A percentile compares a stretch with the other conserved stretches of the same genome.
phyloP scores from a whole-genome alignment of 192 early-diverging fungal genomes.

The Ramicandelaber brevisporus region DNA sequence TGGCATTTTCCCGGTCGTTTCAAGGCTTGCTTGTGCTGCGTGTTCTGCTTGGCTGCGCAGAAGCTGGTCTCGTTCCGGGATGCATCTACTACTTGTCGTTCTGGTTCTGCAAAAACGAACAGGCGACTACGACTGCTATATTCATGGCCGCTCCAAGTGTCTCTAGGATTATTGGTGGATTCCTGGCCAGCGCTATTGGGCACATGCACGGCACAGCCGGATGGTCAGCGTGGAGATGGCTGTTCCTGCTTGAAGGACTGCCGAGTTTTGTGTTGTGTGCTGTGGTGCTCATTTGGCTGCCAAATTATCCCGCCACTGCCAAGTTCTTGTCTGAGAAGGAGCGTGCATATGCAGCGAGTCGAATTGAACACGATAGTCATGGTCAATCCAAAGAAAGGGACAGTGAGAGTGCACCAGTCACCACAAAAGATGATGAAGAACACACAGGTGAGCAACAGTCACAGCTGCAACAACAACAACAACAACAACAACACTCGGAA shows the following conservation, averaged over 20 bases:
- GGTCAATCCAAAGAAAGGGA: too few relatives aligned
- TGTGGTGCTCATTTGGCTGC: constrained; percentile 12
- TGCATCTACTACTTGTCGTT: constrained; percentile 25
- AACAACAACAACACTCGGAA: too few relatives aligned
- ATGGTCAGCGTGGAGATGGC: constrained; percentile 10
- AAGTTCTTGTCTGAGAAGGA: constrained; percentile 26
- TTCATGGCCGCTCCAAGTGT: constrained; percentile 19
- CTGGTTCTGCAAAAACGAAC: constrained; percentile 21
- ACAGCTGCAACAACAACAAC: too few relatives aligned
- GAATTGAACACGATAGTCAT: too few relatives aligned
- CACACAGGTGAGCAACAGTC: too few relatives aligned
- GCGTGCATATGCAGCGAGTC: constrained; percentile 11
- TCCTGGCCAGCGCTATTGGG: constrained; percentile 8
- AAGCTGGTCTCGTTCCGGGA: constrained; percentile 52
- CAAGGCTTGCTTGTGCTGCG: too few relatives aligned
- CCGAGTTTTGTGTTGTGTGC: constrained; percentile 21
- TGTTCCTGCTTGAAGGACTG: constrained; percentile 28
- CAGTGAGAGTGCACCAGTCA: too few relatives aligned
- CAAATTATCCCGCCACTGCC: constrained; percentile 24
- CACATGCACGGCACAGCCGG: constrained; percentile 10
- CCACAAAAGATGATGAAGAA: too few relatives aligned
- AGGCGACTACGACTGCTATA: constrained; percentile 12
- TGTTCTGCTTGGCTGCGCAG: too few relatives aligned
- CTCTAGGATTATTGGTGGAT: constrained; percentile 19
- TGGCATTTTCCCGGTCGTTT: too few relatives aligned